These are phyloP conservation scores for Xerophyta viscosa DNA, from an alignment of 106 monocot genomes.

Conservation along the genomic window DNA sequence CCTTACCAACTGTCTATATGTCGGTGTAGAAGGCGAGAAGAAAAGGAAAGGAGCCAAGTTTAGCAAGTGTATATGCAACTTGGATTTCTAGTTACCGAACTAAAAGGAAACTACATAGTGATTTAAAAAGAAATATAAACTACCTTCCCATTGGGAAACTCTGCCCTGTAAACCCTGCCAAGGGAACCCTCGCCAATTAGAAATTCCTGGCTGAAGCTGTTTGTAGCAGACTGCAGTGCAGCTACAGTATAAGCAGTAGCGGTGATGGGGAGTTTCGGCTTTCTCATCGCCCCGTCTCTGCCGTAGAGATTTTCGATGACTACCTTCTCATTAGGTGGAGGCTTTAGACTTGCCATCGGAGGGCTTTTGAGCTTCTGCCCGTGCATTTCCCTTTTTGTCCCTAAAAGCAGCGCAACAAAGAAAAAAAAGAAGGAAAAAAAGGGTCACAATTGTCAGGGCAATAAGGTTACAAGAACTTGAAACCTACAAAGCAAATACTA, in stretches of 20 bases:
- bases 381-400: constrained; percentile 24
- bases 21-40: no score
- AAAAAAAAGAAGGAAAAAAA: background rate
- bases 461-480: no score
- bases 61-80: no score
- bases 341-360: constrained; percentile 23
- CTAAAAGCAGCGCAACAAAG: constrained; percentile 18
- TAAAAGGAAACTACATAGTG: background rate
- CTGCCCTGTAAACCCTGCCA: constrained; percentile 86
- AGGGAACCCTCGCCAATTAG: constrained; percentile 89
- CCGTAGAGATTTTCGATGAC: constrained; percentile 24
- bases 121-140: background rate
- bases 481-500: no score
- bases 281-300: constrained; percentile 40
- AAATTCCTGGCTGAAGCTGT: constrained; percentile 72
- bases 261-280: constrained; percentile 38
- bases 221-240: constrained; percentile 72
- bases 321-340: constrained; percentile 39
- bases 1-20: no score
- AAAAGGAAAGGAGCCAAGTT: no score
- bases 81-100: no score
- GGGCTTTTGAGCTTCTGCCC: constrained; percentile 33
- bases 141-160: constrained; percentile 84
- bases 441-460: no score
- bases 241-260: constrained; percentile 78